These are phyloP conservation scores for Mariannaea sp. DNA, from an alignment of 2,329 filamentous ascomycete species.

Conservation along the genomic window DNA sequence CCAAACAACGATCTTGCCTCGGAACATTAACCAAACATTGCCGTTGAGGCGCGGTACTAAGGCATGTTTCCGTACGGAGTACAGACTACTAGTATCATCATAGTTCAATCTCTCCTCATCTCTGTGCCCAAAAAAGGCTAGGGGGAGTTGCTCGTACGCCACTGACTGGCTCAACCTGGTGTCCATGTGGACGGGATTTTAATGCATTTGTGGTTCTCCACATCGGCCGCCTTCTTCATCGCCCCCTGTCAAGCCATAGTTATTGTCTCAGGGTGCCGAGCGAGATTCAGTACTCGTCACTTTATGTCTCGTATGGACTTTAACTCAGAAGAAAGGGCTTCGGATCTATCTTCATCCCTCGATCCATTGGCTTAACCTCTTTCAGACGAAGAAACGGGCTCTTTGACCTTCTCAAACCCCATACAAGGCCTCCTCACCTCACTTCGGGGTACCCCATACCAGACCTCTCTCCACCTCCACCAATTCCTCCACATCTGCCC, in stretches of 20 bases:
- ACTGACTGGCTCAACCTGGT: conserved; percentile 9
- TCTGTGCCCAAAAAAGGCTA: conserved; percentile 13
- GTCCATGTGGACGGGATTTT: conserved; percentile 21
- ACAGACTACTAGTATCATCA: conserved; percentile 7
- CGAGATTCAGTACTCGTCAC: background rate
- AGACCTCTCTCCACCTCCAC: conserved; percentile 30
- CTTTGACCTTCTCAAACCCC: background rate
- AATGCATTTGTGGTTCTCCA: conserved; percentile 18
- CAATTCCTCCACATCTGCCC: conserved; percentile 40
- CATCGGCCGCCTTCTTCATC: conserved; percentile 12
- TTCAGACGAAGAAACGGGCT: background rate
- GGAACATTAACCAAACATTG: no score
- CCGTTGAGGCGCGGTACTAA: no score
- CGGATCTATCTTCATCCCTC: background rate
- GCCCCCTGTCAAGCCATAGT: conserved; percentile 6
- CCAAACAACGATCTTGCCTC: no score
- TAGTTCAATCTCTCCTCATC: conserved; percentile 14
- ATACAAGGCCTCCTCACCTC: background rate
- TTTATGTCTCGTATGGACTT: background rate
- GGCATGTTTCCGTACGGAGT: no score
- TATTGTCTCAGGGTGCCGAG: conserved; percentile 6
- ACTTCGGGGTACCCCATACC: conserved; percentile 17
- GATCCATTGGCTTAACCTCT: background rate
- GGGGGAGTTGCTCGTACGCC: conserved; percentile 8
- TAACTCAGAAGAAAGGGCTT: background rate